These are phyloP conservation scores for Daedaleopsis sinensis DNA, from an alignment of 768 basidiomycete species.

Conservation along the genomic window DNA sequence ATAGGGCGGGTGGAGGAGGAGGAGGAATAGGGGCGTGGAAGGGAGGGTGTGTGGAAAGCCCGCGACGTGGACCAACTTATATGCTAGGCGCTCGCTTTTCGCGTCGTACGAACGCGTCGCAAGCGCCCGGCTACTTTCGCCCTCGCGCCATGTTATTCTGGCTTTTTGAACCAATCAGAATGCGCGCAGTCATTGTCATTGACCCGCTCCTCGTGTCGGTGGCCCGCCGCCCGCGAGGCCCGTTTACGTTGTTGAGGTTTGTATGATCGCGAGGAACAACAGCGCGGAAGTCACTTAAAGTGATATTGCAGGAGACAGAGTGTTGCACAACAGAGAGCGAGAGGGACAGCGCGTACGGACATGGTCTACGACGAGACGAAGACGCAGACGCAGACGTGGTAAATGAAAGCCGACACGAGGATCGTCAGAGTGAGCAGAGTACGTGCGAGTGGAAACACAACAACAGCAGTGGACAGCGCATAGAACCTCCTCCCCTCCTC, in stretches of 20 bases:
- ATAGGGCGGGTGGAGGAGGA: neutral
- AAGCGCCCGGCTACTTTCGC: too few relatives aligned
- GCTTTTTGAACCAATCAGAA: neutral
- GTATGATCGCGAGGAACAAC: too few relatives aligned
- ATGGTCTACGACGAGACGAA: neutral
- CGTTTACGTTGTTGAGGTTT: too few relatives aligned
- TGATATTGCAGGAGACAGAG: neutral
- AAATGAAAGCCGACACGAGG: slow-evolving; percentile 11
- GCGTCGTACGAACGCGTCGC: neutral
- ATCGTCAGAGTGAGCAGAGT: slow-evolving; percentile 10
- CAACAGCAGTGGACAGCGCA: neutral
- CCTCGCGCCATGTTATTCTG: neutral
- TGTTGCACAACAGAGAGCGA: neutral
- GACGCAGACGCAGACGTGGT: neutral
- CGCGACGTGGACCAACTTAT: slow-evolving; percentile 18
- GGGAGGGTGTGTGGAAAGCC: slow-evolving; percentile 4
- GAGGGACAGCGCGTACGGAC: neutral
- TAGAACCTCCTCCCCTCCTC: neutral
- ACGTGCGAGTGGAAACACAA: slow-evolving; percentile 7
- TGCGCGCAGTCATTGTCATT: neutral
- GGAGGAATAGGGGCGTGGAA: slow-evolving; percentile 3
- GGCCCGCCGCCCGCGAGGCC: too few relatives aligned
- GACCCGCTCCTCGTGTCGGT: neutral
- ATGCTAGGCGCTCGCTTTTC: slow-evolving; percentile 1
- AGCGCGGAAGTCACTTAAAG: too few relatives aligned